Percentiles rank a stretch among this genome's conserved stretches.
Conservation (phyloP, 805 yeast genomes). For the Candida manassasensis region DNA sequence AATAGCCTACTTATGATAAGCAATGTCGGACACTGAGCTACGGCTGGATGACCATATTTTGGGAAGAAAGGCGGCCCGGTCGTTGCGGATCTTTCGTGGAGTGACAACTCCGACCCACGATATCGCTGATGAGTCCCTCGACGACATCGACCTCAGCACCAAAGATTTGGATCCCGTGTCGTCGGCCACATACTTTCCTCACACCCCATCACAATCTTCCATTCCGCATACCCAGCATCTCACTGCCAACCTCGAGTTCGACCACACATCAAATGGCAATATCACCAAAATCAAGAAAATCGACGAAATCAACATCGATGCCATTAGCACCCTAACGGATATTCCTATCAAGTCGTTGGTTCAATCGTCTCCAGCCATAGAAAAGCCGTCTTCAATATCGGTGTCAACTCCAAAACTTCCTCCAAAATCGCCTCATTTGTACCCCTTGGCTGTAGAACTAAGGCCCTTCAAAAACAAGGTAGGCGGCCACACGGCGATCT, state of each 20-base stretch:
- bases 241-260: conserved; percentile 48
- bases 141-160: conserved; percentile 1
- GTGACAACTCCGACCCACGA: conserved; percentile 7
- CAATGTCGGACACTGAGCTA: conserved; percentile 1
- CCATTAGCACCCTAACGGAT: background rate
- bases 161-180: conserved; percentile 38
- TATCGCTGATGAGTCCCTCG: conserved; percentile 11
- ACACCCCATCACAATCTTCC: conserved; percentile 20
- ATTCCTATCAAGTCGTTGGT: background rate
- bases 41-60: conserved; percentile 16
- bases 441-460: conserved; percentile 78
- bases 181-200: conserved; percentile 70
- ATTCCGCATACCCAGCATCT: conserved; percentile 36
- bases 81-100: conserved; percentile 48
- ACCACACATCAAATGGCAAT: conserved; percentile 27
- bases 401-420: background rate
- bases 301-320: background rate
- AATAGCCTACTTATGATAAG: background rate
- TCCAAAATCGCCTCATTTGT: conserved; percentile 28
- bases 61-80: conserved; percentile 56
- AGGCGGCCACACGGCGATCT: conserved; percentile 98
- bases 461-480: conserved; percentile 91
- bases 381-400: background rate
- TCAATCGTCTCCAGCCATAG: background rate
- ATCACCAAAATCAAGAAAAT: conserved; percentile 18